These are phyloP conservation scores for Botryotinia convoluta DNA, from an alignment of 2,329 filamentous ascomycete genomes.

Conservation along the genomic window DNA sequence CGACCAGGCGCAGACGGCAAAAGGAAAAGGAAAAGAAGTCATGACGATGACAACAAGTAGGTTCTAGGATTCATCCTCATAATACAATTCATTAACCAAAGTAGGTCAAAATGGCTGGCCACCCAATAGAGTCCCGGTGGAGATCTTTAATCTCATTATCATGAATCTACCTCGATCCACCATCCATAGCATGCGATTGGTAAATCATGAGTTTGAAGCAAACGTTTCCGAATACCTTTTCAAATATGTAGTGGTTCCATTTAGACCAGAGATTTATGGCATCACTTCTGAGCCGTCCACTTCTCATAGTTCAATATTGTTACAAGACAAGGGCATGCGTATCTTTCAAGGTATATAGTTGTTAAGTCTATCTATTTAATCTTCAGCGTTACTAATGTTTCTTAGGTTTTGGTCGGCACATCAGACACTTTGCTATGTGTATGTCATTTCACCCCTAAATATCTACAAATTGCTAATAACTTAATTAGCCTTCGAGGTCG, in stretches of 20 bases:
- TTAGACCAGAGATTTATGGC: conserved; percentile 61
- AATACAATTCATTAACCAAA: conserved; percentile 3
- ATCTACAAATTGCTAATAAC: conserved; percentile 2
- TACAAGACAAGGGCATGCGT: conserved; percentile 51
- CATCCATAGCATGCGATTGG: conserved; percentile 59
- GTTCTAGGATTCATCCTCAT: not conserved
- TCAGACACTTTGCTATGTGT: conserved; percentile 61
- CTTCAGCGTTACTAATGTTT: conserved; percentile 14
- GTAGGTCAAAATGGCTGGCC: conserved; percentile 40
- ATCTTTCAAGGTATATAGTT: conserved; percentile 51
- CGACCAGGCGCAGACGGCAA: conserved; percentile 14
- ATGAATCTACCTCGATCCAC: conserved; percentile 55
- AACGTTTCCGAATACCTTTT: conserved; percentile 59
- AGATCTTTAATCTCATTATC: conserved; percentile 60
- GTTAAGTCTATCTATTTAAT: not conserved
- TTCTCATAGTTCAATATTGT: conserved; percentile 31
- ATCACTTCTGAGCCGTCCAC: conserved; percentile 42
- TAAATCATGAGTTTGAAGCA: conserved; percentile 56
- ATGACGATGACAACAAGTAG: not conserved
- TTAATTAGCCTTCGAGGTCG: conserved; percentile 56
- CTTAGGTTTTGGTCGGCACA: conserved; percentile 53
- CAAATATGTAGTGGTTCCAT: conserved; percentile 62
- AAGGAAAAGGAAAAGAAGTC: conserved; percentile 17
- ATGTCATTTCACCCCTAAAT: not conserved
- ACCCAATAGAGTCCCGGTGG: conserved; percentile 50